Evolutionary conservation across 2,329 filamentous ascomycete species (phyloP).

Genomic region (Trichoderma sp.): DNA sequence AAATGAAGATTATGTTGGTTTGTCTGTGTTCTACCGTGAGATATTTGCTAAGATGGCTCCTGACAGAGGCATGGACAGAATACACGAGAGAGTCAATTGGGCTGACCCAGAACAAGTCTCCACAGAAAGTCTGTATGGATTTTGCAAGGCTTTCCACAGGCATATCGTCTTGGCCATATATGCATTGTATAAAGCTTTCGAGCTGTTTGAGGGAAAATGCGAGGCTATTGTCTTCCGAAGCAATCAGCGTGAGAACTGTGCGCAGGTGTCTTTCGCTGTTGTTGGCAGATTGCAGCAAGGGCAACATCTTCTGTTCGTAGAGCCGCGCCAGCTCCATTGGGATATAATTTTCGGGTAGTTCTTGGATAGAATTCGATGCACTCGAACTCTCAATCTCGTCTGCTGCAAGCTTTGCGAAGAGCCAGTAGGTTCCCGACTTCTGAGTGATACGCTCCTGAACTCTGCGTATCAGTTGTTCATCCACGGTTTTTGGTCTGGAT

Average conservation of each 20-base stretch:
- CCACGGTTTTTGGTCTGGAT: neutral
- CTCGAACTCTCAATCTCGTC: conserved; percentile 23
- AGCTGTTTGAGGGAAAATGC: conserved; percentile 23
- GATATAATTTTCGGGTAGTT: conserved; percentile 13
- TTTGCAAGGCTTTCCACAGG: conserved; percentile 8
- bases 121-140: conserved; percentile 11
- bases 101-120: conserved; percentile 27
- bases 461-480: neutral
- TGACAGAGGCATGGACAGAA: conserved; percentile 24
- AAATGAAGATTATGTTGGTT: conserved; percentile 32
- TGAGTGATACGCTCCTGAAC: conserved; percentile 27
- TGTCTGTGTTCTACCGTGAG: conserved; percentile 29
- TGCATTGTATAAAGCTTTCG: conserved; percentile 17
- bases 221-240: conserved; percentile 6
- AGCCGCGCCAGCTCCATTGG: conserved; percentile 27
- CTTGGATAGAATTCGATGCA: neutral
- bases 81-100: conserved; percentile 12
- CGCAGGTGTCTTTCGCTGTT: conserved; percentile 27
- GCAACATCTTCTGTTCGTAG: conserved; percentile 32
- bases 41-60: conserved; percentile 23
- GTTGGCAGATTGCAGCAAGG: conserved; percentile 31
- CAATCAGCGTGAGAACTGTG: conserved; percentile 24
- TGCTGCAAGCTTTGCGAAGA: conserved; percentile 30
- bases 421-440: conserved; percentile 29
- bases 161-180: conserved; percentile 19